These are phyloP conservation scores for Dissophora globulifera DNA, from an alignment of 192 early-diverging fungal genomes.

Conservation along the genomic window DNA sequence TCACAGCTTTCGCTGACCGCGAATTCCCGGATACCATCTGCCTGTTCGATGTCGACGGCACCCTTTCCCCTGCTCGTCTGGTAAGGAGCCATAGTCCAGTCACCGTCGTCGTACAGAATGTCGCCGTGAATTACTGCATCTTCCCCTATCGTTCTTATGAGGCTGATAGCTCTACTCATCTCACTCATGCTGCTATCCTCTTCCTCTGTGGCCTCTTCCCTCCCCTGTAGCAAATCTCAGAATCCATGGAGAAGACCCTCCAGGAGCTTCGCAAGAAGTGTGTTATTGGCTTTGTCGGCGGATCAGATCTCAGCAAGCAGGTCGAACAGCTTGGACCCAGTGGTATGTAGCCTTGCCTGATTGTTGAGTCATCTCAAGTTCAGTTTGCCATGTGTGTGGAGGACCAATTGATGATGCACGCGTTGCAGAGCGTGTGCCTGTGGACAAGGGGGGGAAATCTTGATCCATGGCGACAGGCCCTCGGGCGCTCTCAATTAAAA, in stretches of 20 bases:
- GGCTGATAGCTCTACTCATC: too few relatives aligned
- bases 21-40: constrained; percentile 83
- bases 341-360: constrained; percentile 63
- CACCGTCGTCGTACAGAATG: background rate
- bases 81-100: constrained; percentile 69
- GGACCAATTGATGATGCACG: constrained; percentile 20
- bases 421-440: background rate
- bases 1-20: constrained; percentile 63
- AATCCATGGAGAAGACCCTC: constrained; percentile 81
- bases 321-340: constrained; percentile 91
- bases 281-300: constrained; percentile 97
- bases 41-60: constrained; percentile 98
- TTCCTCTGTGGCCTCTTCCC: background rate
- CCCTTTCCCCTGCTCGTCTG: constrained; percentile 93
- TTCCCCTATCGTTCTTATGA: background rate
- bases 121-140: background rate
- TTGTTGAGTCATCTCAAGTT: too few relatives aligned
- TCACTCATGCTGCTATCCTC: too few relatives aligned
- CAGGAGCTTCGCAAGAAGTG: constrained; percentile 85
- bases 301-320: constrained; percentile 94
- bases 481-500: constrained; percentile 10
- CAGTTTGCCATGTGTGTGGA: too few relatives aligned
- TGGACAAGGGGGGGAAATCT: background rate
- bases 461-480: constrained; percentile 1
- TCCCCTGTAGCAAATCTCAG: constrained; percentile 72